Conservation (phyloP, 148 eudicot species). For the Limonium bicolor region DNA sequence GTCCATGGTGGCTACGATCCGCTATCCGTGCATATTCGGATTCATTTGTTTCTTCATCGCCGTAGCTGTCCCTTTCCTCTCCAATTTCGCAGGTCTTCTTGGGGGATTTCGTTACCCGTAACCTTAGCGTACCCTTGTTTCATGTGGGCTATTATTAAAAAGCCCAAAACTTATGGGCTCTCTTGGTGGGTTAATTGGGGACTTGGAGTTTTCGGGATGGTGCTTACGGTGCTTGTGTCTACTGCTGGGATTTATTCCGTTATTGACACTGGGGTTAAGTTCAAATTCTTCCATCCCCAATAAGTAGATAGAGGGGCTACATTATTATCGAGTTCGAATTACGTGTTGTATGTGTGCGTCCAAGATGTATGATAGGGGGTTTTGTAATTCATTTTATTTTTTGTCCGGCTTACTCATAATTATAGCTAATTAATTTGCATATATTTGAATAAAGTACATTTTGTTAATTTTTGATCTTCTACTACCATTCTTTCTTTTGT, state of each 20-base stretch:
- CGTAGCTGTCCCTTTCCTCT: constrained; percentile 67
- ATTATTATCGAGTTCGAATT: too few relatives aligned
- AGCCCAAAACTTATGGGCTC: constrained; percentile 35
- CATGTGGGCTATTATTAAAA: constrained; percentile 63
- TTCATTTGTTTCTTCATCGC: constrained; percentile 52
- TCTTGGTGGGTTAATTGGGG: constrained; percentile 69
- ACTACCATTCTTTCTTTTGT: too few relatives aligned
- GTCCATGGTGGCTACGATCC: constrained; percentile 60
- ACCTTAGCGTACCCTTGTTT: constrained; percentile 83
- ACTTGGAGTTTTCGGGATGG: constrained; percentile 48
- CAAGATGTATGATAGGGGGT: too few relatives aligned
- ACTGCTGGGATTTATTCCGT: constrained; percentile 59
- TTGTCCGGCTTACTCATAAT: too few relatives aligned
- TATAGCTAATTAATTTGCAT: too few relatives aligned
- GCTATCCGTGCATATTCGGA: constrained; percentile 41
- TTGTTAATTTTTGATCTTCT: too few relatives aligned
- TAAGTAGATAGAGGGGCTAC: too few relatives aligned
- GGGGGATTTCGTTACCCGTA: constrained; percentile 55
- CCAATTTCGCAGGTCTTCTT: constrained; percentile 56
- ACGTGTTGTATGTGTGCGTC: too few relatives aligned
- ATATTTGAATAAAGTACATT: too few relatives aligned
- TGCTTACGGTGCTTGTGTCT: constrained; percentile 35
- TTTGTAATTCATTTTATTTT: too few relatives aligned
- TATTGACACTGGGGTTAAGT: constrained; percentile 50
- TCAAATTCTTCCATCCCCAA: constrained; percentile 65